Conservation (phyloP, 2,329 filamentous ascomycete species). For the Bipolaris cookei region DNA sequence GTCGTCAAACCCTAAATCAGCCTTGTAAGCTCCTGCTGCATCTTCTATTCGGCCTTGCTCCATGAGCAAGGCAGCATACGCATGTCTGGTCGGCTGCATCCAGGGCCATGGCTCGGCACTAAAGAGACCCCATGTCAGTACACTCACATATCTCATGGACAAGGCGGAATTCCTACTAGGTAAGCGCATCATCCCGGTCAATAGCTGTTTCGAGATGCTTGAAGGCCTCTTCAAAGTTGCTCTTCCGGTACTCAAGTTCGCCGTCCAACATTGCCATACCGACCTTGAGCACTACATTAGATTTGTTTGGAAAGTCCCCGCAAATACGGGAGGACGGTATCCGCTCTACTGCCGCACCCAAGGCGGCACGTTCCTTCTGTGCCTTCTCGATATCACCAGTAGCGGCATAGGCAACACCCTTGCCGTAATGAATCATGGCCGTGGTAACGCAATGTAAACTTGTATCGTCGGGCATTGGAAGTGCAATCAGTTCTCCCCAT, state of each 20-base stretch:
- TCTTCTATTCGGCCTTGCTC: constrained; percentile 64
- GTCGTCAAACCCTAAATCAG: constrained; percentile 52
- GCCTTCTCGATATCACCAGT: constrained; percentile 63
- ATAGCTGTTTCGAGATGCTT: constrained; percentile 64
- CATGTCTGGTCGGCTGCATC: constrained; percentile 78
- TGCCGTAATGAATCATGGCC: constrained; percentile 71
- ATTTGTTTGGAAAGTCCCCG: constrained; percentile 71
- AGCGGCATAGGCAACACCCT: constrained; percentile 70
- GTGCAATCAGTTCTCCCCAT: constrained; percentile 69
- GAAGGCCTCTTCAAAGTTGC: constrained; percentile 66
- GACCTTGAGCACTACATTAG: constrained; percentile 67
- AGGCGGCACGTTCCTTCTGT: constrained; percentile 57
- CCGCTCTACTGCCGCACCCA: constrained; percentile 57
- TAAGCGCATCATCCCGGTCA: constrained; percentile 65
- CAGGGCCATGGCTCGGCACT: constrained; percentile 76
- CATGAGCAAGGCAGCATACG: constrained; percentile 71
- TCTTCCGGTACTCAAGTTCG: constrained; percentile 72
- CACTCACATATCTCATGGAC: neutral
- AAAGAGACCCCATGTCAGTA: neutral
- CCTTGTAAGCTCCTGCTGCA: constrained; percentile 48
- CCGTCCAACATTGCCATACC: constrained; percentile 70
- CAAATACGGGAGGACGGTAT: constrained; percentile 65
- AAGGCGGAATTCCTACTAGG: constrained; percentile 52
- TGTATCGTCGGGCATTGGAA: constrained; percentile 63
- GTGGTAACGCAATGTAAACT: constrained; percentile 72